Evolutionary conservation across 1,139 yeast genomes (phyloP).

Genomic region (Scheffersomyces cryptocercus): DNA sequence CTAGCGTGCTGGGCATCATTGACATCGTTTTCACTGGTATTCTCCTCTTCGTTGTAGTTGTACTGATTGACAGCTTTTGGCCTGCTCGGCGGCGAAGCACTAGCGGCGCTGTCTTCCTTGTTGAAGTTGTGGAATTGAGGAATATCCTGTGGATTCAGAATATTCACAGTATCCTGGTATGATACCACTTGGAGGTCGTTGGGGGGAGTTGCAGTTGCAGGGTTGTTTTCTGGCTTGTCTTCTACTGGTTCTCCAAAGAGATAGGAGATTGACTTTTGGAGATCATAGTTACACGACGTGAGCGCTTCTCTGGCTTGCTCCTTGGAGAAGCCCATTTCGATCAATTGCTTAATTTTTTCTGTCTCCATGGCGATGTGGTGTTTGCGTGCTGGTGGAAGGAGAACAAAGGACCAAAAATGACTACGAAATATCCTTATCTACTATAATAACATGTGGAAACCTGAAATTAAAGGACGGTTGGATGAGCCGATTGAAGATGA

Average conservation of each 20-base stretch:
- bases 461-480: too few relatives aligned
- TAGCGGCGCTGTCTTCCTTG: background rate
- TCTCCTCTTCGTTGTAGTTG: too few relatives aligned
- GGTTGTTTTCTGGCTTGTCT: too few relatives aligned
- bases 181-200: background rate
- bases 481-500: too few relatives aligned
- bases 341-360: slow-evolving; percentile 28
- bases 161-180: slow-evolving; percentile 9
- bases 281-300: slow-evolving; percentile 41
- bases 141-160: slow-evolving; percentile 9
- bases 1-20: too few relatives aligned
- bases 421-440: too few relatives aligned
- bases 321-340: slow-evolving; percentile 63
- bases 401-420: too few relatives aligned
- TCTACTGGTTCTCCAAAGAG: slow-evolving; percentile 47
- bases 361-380: slow-evolving; percentile 5
- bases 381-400: too few relatives aligned
- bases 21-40: too few relatives aligned
- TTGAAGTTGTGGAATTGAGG: slow-evolving; percentile 6
- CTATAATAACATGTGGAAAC: too few relatives aligned
- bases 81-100: too few relatives aligned
- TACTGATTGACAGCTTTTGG: too few relatives aligned
- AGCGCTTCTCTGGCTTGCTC: slow-evolving; percentile 47
- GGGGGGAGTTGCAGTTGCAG: background rate
- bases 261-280: slow-evolving; percentile 55